Evolutionary conservation across 306 rosid species (phyloP).

Genomic region (Vigna radiata): DNA sequence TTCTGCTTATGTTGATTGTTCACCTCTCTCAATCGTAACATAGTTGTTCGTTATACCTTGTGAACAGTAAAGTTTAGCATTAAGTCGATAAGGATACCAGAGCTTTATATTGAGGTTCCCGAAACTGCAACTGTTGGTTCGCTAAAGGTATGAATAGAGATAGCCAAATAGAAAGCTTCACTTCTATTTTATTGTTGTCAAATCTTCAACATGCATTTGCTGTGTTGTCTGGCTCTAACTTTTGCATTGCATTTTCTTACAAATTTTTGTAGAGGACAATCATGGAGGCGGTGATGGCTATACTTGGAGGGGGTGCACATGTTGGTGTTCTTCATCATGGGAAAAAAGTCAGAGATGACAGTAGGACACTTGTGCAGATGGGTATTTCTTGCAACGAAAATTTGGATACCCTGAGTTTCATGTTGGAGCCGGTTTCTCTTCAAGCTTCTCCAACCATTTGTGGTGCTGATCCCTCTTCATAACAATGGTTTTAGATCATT

Average conservation of each 20-base stretch:
- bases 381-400: constrained; percentile 83
- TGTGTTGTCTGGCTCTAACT: neutral
- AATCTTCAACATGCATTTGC: neutral
- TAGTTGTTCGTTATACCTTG: constrained; percentile 33
- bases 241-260: constrained; percentile 18
- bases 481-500: too few relatives aligned
- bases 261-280: constrained; percentile 67
- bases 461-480: constrained; percentile 59
- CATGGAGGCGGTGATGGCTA: constrained; percentile 78
- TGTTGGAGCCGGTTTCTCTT: constrained; percentile 72
- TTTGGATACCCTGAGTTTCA: constrained; percentile 76
- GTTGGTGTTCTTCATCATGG: constrained; percentile 83
- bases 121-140: constrained; percentile 85
- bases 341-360: constrained; percentile 77
- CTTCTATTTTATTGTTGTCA: constrained; percentile 21
- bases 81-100: constrained; percentile 86
- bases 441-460: constrained; percentile 55
- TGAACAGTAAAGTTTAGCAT: constrained; percentile 84
- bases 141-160: constrained; percentile 65
- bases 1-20: constrained; percentile 31
- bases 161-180: neutral
- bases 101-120: constrained; percentile 87
- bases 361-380: constrained; percentile 79
- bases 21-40: constrained; percentile 36
- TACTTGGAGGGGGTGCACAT: constrained; percentile 71